A percentile compares a stretch with the other conserved stretches of the same genome.
phyloP scores from a whole-genome alignment of 768 basidiomycete genomes.

The Suillus discolor region DNA sequence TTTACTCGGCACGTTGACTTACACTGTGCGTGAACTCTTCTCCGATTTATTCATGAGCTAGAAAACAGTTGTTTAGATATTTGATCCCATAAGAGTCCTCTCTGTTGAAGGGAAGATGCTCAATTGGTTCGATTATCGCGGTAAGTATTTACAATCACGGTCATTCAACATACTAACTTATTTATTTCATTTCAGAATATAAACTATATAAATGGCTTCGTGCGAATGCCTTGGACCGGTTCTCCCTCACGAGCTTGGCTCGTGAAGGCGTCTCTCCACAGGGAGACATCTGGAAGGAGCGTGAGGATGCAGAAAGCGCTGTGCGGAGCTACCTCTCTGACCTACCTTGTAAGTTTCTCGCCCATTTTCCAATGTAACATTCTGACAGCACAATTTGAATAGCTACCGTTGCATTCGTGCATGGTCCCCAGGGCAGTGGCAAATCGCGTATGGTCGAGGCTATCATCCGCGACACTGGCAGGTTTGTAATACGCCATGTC shows the following conservation, averaged over 20 bases:
- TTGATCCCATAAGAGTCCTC: constrained; percentile 87
- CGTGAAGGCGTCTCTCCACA: constrained; percentile 20
- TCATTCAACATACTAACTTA: neutral
- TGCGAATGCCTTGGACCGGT: constrained; percentile 57
- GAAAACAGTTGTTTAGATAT: constrained; percentile 56
- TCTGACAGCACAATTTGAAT: constrained; percentile 16
- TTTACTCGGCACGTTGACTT: constrained; percentile 86
- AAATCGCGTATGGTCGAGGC: constrained; percentile 62
- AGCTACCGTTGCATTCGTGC: constrained; percentile 79
- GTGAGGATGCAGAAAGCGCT: constrained; percentile 71
- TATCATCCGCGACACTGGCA: constrained; percentile 52
- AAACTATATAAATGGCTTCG: constrained; percentile 77
- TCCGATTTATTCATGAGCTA: constrained; percentile 2
- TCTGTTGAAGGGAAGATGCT: constrained; percentile 83
- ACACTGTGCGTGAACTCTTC: constrained; percentile 59
- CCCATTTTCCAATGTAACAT: neutral
- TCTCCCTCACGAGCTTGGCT: constrained; percentile 31
- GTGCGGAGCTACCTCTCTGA: constrained; percentile 77
- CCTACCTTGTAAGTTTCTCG: constrained; percentile 57
- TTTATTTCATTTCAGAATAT: constrained; percentile 51
- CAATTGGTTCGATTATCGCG: constrained; percentile 81
- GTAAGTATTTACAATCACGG: constrained; percentile 36
- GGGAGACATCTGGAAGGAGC: constrained; percentile 79
- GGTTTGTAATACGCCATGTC: constrained; percentile 38
- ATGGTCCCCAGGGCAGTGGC: constrained; percentile 85